Evolutionary conservation across 257 asterid species (phyloP).

Genomic region (Leptodermis oblonga): DNA sequence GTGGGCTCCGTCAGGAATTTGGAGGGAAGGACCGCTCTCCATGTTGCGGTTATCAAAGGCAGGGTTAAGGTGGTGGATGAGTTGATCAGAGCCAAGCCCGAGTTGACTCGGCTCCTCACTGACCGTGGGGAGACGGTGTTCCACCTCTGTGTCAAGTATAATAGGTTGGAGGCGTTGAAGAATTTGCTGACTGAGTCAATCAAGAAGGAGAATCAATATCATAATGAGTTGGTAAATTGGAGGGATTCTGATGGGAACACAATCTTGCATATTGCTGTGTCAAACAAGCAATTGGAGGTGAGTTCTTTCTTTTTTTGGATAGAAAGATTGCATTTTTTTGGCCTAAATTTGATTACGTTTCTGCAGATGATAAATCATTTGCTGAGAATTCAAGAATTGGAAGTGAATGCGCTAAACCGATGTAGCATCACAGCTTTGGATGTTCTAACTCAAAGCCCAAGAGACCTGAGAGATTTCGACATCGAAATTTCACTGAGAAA

Average conservation of each 20-base stretch:
- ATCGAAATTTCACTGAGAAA: conserved; percentile 21
- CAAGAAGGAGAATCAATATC: conserved; percentile 7
- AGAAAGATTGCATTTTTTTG: too few species aligned
- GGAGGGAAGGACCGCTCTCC: conserved; percentile 44
- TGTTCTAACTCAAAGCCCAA: conserved; percentile 34
- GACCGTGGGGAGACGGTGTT: conserved; percentile 25
- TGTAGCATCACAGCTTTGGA: conserved; percentile 34
- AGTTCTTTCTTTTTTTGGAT: too few species aligned
- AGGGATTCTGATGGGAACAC: conserved; percentile 40
- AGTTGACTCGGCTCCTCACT: conserved; percentile 16
- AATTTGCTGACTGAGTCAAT: conserved; percentile 24
- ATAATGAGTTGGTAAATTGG: conserved; percentile 30
- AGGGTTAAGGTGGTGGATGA: conserved; percentile 31
- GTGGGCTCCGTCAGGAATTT: conserved; percentile 21
- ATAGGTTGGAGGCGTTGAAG: conserved; percentile 27
- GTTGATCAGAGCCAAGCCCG: conserved; percentile 23
- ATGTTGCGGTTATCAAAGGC: conserved; percentile 37
- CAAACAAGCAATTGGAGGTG: conserved; percentile 36
- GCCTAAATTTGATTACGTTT: too few species aligned
- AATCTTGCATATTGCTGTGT: conserved; percentile 37
- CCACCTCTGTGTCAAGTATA: conserved; percentile 33
- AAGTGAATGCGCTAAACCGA: conserved; percentile 34
- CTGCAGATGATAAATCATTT: conserved; percentile 35
- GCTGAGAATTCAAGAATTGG: conserved; percentile 23
- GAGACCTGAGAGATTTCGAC: conserved; percentile 40